Evolutionary conservation across 2,329 filamentous ascomycete genomes (phyloP), one percentile per base, ranked within the genome.

Genomic region (Gyromitra esculenta): DNA sequence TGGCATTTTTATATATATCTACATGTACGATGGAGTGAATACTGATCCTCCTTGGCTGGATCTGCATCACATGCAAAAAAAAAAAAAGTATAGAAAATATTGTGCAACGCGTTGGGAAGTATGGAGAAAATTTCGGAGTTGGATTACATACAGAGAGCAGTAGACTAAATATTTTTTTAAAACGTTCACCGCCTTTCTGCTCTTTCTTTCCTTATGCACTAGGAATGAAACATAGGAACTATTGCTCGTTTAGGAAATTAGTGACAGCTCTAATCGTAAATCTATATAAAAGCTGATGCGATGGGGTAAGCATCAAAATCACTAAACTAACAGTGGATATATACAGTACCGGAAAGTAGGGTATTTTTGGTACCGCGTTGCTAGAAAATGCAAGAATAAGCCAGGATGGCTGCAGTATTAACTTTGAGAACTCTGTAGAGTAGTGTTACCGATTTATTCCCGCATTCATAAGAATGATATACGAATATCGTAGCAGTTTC

Each of bases 1-100:
- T 50, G 21, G 41, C 41, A 60, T 69, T 15, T 60, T 13, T 45
- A 31, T 31, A 31, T 31, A 31, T 54, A 54, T 15, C 50, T 54
- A 13, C 18, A 54, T 15, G 18, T 54, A 13, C 18, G 13, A 54
- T 45, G 43, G 18, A 52, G 50, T 21, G 7, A 21, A 25, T 31
- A 25, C 25, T 31, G 50, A 13, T 18, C 25, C 50, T 15, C 50
- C 9, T 31, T 4, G 11, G 21, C 21, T 25, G 25, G 21, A 25
- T 31, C 18, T 54, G 13, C 50, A 54, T 25, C 21, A 25, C 37
- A 11, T 60, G 57, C 54, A 59, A 39, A 31, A 31, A 31, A 31
- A 31, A 31, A 31, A 31, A 31, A 31, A 2, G 18, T 45, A 45
- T 45, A 9, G 11, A 15, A 4, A 45, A 45, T 45, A 15, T 45